Evolutionary conservation across 148 eudicot genomes (phyloP).

Genomic region (Chenopodium quinoa): DNA sequence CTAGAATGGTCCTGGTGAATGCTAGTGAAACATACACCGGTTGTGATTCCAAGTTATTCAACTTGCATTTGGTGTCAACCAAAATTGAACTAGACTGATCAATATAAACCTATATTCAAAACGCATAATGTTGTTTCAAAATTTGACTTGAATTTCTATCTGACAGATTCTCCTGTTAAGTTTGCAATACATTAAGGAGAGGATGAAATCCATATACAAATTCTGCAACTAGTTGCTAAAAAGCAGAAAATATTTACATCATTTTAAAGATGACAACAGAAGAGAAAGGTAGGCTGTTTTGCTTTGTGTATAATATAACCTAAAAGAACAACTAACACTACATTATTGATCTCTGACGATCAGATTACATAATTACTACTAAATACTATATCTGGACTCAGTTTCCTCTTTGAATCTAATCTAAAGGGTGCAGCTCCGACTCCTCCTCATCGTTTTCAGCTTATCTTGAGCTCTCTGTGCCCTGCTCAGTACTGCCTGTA

Average conservation of each 20-base stretch:
- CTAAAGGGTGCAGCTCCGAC: slow-evolving; percentile 41
- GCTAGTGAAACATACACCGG: neutral
- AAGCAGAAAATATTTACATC: neutral
- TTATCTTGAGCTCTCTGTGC: slow-evolving; percentile 40
- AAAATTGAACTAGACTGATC: neutral
- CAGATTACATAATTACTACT: neutral
- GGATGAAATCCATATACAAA: slow-evolving; percentile 1
- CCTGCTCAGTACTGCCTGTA: slow-evolving; percentile 29
- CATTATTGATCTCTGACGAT: slow-evolving; percentile 14
- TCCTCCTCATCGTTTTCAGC: slow-evolving; percentile 44
- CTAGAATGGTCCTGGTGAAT: neutral
- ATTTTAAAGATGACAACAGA: neutral
- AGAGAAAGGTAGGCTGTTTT: neutral
- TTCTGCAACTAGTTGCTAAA: neutral
- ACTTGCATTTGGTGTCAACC: neutral
- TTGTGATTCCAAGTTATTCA: neutral
- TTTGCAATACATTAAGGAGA: neutral
- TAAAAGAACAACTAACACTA: slow-evolving; percentile 5
- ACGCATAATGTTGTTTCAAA: neutral
- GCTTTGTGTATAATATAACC: slow-evolving; percentile 13
- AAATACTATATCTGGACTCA: neutral
- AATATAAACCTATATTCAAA: neutral
- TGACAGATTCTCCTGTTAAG: neutral
- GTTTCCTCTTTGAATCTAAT: slow-evolving; percentile 16
- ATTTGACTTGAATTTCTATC: neutral